Evolutionary conservation across 2,329 filamentous ascomycete genomes (phyloP).

Genomic region (Botrytis elliptica): DNA sequence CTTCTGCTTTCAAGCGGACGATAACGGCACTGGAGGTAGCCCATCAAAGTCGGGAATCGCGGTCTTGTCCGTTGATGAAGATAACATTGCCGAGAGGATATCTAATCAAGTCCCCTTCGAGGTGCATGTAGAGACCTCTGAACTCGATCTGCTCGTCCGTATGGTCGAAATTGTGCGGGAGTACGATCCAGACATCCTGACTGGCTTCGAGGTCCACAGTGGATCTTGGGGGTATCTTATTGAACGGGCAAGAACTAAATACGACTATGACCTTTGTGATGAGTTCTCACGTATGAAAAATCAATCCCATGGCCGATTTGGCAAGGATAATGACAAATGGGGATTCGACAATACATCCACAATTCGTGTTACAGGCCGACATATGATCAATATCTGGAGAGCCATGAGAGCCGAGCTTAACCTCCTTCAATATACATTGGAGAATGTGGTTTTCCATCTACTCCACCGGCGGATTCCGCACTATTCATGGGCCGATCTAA

Average conservation of each 20-base stretch:
- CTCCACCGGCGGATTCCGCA: slow-evolving; percentile 86
- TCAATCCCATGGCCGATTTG: slow-evolving; percentile 78
- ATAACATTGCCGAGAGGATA: slow-evolving; percentile 58
- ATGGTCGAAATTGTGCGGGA: slow-evolving; percentile 82
- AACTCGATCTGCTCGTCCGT: slow-evolving; percentile 81
- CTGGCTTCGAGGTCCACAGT: slow-evolving; percentile 92
- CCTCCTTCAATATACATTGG: slow-evolving; percentile 90
- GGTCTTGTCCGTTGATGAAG: slow-evolving; percentile 61
- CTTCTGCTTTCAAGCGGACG: slow-evolving; percentile 82
- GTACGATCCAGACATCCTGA: slow-evolving; percentile 87
- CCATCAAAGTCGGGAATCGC: slow-evolving; percentile 68
- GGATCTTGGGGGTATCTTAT: slow-evolving; percentile 95
- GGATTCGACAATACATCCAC: slow-evolving; percentile 92
- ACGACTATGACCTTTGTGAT: slow-evolving; percentile 86
- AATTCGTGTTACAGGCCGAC: slow-evolving; percentile 86
- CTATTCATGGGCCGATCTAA: slow-evolving; percentile 76
- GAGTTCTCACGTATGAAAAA: slow-evolving; percentile 87
- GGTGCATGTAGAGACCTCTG: slow-evolving; percentile 71
- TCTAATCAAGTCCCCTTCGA: slow-evolving; percentile 60
- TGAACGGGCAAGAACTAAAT: slow-evolving; percentile 80
- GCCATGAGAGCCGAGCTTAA: slow-evolving; percentile 94
- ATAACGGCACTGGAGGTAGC: slow-evolving; percentile 53
- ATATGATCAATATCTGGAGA: slow-evolving; percentile 96
- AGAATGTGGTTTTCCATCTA: slow-evolving; percentile 91
- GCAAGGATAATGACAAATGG: slow-evolving; percentile 86